phyloP scores from a whole-genome alignment of 2,329 filamentous ascomycete species.

The Fusarium sp. region DNA sequence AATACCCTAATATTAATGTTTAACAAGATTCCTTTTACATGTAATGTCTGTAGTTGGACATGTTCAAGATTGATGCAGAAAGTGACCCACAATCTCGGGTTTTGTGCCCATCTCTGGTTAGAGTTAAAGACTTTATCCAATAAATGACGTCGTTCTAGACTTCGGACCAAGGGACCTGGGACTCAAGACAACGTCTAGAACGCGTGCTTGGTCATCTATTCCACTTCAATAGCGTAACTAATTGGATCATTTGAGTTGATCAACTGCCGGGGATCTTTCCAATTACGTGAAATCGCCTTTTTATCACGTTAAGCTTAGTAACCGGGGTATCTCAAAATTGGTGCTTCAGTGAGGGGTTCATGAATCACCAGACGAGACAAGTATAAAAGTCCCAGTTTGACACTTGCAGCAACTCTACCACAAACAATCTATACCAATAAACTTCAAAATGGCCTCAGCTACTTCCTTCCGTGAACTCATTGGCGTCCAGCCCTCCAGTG shows the following conservation, averaged over 20 bases:
- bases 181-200: not conserved
- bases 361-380: not conserved
- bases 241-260: not conserved
- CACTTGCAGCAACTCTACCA: too few species aligned
- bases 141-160: not conserved
- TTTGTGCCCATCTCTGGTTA: not conserved
- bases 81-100: not conserved
- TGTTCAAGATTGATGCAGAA: not conserved
- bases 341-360: not conserved
- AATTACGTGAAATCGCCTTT: conserved; percentile 6
- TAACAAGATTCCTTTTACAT: not conserved
- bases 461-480: conserved; percentile 46
- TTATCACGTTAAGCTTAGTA: conserved; percentile 8
- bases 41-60: not conserved
- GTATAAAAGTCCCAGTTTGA: too few species aligned
- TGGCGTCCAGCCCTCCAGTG: conserved; percentile 65
- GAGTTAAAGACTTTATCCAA: not conserved
- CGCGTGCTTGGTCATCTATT: not conserved
- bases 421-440: not conserved
- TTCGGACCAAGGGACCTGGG: conserved; percentile 14
- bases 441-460: conserved; percentile 6
- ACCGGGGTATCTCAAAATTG: not conserved
- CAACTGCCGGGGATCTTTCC: not conserved
- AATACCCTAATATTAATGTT: not conserved
- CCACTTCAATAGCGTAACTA: not conserved